Evolutionary conservation across 805 yeast genomes (phyloP).

Genomic region (Barnettozyma pratensis): DNA sequence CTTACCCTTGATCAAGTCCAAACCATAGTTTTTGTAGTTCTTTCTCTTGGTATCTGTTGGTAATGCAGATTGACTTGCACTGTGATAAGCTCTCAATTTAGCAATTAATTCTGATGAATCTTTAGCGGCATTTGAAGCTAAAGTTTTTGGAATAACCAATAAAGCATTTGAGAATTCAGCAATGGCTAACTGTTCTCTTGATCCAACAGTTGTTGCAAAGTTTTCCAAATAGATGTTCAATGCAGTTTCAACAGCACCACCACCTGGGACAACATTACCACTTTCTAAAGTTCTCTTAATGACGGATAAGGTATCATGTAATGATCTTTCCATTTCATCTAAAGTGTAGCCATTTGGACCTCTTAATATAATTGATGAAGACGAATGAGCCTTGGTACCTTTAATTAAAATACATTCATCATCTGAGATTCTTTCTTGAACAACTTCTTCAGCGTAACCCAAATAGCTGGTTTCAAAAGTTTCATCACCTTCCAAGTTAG

Average conservation of each 20-base stretch:
- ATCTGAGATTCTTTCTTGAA: constrained; percentile 84
- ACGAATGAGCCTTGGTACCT: constrained; percentile 90
- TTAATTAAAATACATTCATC: constrained; percentile 95
- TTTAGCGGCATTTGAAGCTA: constrained; percentile 96
- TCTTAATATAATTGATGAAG: constrained; percentile 86
- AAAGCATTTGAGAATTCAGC: constrained; percentile 94
- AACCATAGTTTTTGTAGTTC: constrained; percentile 85
- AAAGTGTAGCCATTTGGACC: constrained; percentile 94
- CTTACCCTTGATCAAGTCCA: constrained; percentile 87
- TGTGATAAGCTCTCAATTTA: constrained; percentile 92
- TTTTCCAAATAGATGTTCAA: constrained; percentile 91
- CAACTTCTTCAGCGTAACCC: constrained; percentile 91
- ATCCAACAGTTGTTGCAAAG: constrained; percentile 96
- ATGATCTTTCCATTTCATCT: constrained; percentile 97
- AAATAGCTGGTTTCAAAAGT: constrained; percentile 72
- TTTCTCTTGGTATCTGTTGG: constrained; percentile 81
- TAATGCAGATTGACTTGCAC: constrained; percentile 85
- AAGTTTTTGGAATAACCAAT: constrained; percentile 89
- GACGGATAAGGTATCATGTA: constrained; percentile 91
- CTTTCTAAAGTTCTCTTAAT: constrained; percentile 94
- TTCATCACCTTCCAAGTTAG: constrained; percentile 92
- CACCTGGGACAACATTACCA: constrained; percentile 96
- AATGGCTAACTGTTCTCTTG: constrained; percentile 96
- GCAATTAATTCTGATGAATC: constrained; percentile 94
- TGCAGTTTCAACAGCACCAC: constrained; percentile 98